Base-by-base conservation (phyloP, 169 alveolate genomes). In the Plasmodium fragile region DNA sequence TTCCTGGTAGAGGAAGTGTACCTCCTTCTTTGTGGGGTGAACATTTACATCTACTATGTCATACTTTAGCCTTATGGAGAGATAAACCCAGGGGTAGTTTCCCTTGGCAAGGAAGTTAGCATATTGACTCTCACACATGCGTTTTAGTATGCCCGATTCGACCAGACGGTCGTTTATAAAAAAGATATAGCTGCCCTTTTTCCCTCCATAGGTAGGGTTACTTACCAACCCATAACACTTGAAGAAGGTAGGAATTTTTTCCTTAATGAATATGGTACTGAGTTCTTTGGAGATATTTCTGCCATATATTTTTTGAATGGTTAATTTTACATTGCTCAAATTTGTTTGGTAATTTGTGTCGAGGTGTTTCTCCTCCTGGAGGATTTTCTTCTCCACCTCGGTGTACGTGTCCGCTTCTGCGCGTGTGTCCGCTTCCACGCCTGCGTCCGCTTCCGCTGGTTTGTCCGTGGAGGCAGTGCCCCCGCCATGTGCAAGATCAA, bases 121-220 rank as follows among this genome's bases (percentile, higher is more conserved):
- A 84, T 97, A 97, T 11, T 93, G 95, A 82, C 49, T 84, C 36
- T 93, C 96, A 34, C 96, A 82, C n/a, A 32, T 52, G n/a, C 93
- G 49, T 53, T 75, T 83, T 92, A 92, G 45, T 92, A 75, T 73
- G 55, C 82, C 75, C 6, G 83, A 70, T 43, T 98, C 99, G 1
- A 99, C 99, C 34, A 98, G 98, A 73, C 99, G 92, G 92, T 98
- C 98, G 96, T 99, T 99, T 73, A 99, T 98, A 95, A 99, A 99
- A 53, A 98, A 93, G 30, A 98, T 96, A 80, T 98, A 95, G 25
- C 97, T 95, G 49, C 96, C 98, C 79, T 96, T 96, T 84, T 97
- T 98, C 11, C 97, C 95, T 25, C 96, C 83, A 80, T 96, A 95
- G 84, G 96, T 95, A 0, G 98, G 96, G 43, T 92, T 95, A n/a